Base-by-base conservation (phyloP, 495 filamentous ascomycete genomes). In the Penicillium steckii region DNA sequence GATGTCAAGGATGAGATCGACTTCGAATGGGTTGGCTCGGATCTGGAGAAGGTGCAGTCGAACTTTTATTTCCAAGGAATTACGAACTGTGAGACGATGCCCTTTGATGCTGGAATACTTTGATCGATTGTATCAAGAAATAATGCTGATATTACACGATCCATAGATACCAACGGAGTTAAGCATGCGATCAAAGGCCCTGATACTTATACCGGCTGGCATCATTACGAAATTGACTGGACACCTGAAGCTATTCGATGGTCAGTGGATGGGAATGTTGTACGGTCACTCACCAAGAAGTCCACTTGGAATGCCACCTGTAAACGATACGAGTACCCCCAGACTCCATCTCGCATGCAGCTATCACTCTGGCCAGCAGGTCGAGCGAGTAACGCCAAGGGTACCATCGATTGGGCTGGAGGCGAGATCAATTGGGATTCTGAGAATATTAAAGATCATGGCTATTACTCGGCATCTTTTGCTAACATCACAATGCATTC, bases 1-100 rank as follows among this genome's bases (percentile, higher is more conserved):
- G 94, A 97, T 66, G 88, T 94, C 60, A 95, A 96, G 75, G 94
- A 98, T 62, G 94, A 98, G 69, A 95, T 98, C 62, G 94, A 98
- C 69, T 97, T 88, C 65, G 94, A 98, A 73, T 98, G 85, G 66
- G 83, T 98, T 47, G 94, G 94, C 46, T 79, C 80, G 37, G 88
- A 97, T 57, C 70, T 96, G 63, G 61, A 76, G 15, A 79, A 78
- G 43, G 88, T 86, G 19, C 91, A 98, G 76, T 90, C 90, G 61
- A 98, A 98, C 76, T 98, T 80, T 77, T 98, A 97, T 74, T 96
- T 85, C 73, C 94, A 97, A 70, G 94, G 95, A 55, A 86, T 97
- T 57, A 83, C 90, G 5, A 75, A 95, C 64, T 98, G 95, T 64
- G 70, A 75, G 33, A 15, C 18, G n/a, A 37, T 15, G 13, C 33